phyloP scores from a whole-genome alignment of 352 stramenopile species.

The Pythium aquatile region DNA sequence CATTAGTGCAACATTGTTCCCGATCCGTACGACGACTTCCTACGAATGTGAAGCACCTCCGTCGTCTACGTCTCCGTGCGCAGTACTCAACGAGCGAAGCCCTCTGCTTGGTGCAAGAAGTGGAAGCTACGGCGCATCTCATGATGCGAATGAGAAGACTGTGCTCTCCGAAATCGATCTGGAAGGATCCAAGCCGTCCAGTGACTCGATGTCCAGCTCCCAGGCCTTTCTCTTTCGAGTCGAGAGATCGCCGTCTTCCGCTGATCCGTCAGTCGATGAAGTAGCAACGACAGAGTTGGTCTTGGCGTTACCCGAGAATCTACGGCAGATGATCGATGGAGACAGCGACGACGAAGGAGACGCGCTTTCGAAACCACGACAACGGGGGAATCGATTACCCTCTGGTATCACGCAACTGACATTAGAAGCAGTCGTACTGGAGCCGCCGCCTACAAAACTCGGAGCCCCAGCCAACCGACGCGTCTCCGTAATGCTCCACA shows the following conservation, averaged over 20 bases:
- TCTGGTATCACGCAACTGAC: constrained; percentile 37
- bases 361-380: not conserved
- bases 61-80: not conserved
- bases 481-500: constrained; percentile 37
- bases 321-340: not conserved
- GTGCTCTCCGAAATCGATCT: constrained; percentile 28
- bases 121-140: not conserved
- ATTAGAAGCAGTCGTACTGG: constrained; percentile 35
- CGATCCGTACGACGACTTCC: constrained; percentile 16
- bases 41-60: not conserved
- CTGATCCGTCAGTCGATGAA: not conserved
- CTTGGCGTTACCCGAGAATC: constrained; percentile 35
- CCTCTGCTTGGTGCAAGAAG: constrained; percentile 14
- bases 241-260: not conserved
- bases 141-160: constrained; percentile 11
- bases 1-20: constrained; percentile 16
- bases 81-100: constrained; percentile 11
- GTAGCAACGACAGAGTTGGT: constrained; percentile 25
- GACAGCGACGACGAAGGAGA: not conserved
- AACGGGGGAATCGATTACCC: constrained; percentile 23
- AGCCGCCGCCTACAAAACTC: not conserved
- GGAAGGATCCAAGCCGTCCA: not conserved
- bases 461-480: constrained; percentile 3
- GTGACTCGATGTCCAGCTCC: not conserved
- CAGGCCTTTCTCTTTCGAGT: constrained; percentile 29